A percentile compares a stretch with the other conserved stretches of the same genome.
Evolutionary conservation across 1,284 basidiomycete species (phyloP).

Genomic region (Cutaneotrichosporon cavernicola): DNA sequence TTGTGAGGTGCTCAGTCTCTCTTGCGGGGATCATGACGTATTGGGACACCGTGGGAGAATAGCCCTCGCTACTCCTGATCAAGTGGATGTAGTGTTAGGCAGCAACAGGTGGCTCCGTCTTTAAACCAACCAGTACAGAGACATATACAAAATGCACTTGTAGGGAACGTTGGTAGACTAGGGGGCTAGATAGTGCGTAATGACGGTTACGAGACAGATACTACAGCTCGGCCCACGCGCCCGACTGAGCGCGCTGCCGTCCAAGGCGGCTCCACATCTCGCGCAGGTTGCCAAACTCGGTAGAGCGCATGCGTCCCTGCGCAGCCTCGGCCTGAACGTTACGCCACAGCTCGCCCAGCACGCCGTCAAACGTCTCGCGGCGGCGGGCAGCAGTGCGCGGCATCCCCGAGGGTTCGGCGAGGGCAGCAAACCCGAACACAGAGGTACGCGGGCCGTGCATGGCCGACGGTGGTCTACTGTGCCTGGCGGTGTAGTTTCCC

Average conservation of each 20-base stretch:
- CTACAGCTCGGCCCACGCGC: slow-evolving; percentile 30
- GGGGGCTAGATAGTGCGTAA: not conserved
- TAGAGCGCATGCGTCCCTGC: slow-evolving; percentile 22
- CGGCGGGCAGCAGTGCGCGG: slow-evolving; percentile 13
- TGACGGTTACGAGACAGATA: not conserved
- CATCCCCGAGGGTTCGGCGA: not conserved
- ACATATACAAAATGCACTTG: slow-evolving; percentile 3
- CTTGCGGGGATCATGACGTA: not conserved
- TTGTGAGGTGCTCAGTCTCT: not conserved
- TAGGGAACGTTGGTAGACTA: not conserved
- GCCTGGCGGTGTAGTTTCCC: not conserved
- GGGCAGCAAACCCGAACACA: not conserved
- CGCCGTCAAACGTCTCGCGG: slow-evolving; percentile 36
- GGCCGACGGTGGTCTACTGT: not conserved
- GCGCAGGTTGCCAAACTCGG: slow-evolving; percentile 27
- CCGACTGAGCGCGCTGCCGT: slow-evolving; percentile 14
- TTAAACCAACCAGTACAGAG: not conserved
- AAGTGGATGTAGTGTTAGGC: not conserved
- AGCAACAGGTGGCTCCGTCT: not conserved
- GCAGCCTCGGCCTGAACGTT: slow-evolving; percentile 31
- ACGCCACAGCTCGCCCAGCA: slow-evolving; percentile 41
- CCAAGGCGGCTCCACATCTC: slow-evolving; percentile 30
- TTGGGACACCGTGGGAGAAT: not conserved
- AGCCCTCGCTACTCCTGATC: not conserved
- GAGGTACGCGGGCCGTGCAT: not conserved